Evolutionary conservation across 2,329 filamentous ascomycete genomes (phyloP).

Genomic region (Xylariales sp.): DNA sequence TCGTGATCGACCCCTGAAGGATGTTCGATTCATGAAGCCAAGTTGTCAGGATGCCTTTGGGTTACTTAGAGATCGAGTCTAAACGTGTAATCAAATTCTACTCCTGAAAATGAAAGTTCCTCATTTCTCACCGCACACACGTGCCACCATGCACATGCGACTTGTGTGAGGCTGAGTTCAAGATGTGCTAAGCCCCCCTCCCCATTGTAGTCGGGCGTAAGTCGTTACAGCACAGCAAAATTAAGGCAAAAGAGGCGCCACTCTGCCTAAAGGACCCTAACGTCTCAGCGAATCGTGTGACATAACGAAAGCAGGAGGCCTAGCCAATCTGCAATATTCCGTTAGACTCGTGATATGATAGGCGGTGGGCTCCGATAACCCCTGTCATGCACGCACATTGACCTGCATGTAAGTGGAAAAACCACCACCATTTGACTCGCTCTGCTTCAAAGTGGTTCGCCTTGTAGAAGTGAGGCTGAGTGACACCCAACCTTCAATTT

Average conservation of each 20-base stretch:
- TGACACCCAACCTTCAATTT: no score
- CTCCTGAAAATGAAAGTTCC: no score
- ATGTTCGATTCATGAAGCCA: no score
- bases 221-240: slow-evolving; percentile 1
- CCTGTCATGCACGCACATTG: background rate
- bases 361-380: background rate
- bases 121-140: no score
- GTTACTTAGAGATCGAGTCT: no score
- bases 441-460: background rate
- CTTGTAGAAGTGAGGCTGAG: background rate
- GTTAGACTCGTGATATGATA: background rate
- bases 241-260: slow-evolving; percentile 6
- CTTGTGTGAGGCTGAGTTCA: slow-evolving; percentile 1
- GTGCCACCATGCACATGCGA: no score
- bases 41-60: no score
- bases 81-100: no score
- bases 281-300: slow-evolving; percentile 1
- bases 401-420: background rate
- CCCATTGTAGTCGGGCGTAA: slow-evolving; percentile 2
- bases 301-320: background rate
- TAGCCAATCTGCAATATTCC: background rate
- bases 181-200: slow-evolving; percentile 2
- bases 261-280: background rate
- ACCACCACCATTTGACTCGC: background rate
- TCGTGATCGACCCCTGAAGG: background rate